phyloP scores from a whole-genome alignment of 176 grass and related monocot genomes.

The Ampelocalamus luodianensis region DNA sequence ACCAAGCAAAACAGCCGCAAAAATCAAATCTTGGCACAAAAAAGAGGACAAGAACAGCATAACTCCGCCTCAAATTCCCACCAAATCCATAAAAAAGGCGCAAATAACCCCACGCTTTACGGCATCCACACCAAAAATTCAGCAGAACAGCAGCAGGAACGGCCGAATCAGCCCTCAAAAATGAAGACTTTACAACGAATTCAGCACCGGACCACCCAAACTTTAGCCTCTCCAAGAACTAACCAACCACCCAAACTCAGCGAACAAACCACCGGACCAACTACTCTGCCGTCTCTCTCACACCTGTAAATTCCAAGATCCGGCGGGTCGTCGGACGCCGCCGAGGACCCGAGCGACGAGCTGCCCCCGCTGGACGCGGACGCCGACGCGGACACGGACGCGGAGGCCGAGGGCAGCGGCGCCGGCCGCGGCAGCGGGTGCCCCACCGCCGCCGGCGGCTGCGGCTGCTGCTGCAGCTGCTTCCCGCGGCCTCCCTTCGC shows the following conservation, averaged over 20 bases:
- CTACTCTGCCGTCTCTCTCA: constrained; percentile 4
- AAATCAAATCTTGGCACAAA: constrained; percentile 25
- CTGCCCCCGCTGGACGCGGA: constrained; percentile 44
- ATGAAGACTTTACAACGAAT: constrained; percentile 34
- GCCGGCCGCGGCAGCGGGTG: constrained; percentile 65
- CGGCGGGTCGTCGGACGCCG: constrained; percentile 66
- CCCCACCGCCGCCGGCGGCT: neutral
- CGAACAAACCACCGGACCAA: constrained; percentile 14
- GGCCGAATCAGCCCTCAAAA: neutral
- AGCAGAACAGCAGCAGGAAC: neutral
- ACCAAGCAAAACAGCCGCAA: neutral
- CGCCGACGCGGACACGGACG: constrained; percentile 5
- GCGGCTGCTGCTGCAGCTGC: neutral
- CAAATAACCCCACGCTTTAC: neutral
- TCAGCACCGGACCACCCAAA: constrained; percentile 17
- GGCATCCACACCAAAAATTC: neutral
- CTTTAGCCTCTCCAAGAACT: constrained; percentile 29
- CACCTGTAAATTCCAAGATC: constrained; percentile 68
- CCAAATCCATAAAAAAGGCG: neutral
- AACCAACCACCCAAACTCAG: constrained; percentile 6
- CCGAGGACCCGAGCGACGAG: constrained; percentile 65
- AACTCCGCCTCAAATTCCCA: neutral
- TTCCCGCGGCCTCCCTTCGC: neutral
- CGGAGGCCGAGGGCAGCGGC: constrained; percentile 35
- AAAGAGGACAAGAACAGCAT: neutral